Percentiles rank a stretch among this genome's conserved stretches.
phyloP scores from a whole-genome alignment of 352 stramenopile genomes.

The Globisporangium paroecandrum region DNA sequence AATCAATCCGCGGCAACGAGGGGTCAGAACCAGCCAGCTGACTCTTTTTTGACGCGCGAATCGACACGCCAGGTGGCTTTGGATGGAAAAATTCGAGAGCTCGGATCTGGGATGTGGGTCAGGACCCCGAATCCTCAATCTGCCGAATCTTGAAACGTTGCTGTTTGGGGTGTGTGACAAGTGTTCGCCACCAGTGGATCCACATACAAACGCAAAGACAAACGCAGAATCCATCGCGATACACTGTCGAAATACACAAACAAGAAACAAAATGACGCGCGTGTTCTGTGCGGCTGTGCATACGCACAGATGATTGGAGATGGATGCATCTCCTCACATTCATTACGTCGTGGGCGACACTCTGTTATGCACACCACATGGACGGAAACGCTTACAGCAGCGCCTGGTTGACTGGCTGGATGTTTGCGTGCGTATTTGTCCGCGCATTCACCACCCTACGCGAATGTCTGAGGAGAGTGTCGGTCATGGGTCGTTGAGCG shows the following conservation, averaged over 20 bases:
- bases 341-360: background rate
- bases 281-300: background rate
- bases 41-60: conserved; percentile 11
- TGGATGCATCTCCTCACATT: background rate
- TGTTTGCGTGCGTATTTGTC: background rate
- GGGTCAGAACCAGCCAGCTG: conserved; percentile 4
- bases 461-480: background rate
- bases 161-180: background rate
- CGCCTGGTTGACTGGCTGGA: background rate
- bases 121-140: too few relatives aligned
- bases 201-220: background rate
- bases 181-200: background rate
- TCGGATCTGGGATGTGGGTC: background rate
- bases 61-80: background rate
- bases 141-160: conserved; percentile 8
- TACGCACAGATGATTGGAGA: background rate
- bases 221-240: background rate
- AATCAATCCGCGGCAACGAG: background rate
- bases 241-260: background rate
- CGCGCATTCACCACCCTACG: background rate
- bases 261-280: background rate
- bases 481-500: background rate
- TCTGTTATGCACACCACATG: background rate
- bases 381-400: background rate
- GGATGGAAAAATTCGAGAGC: too few relatives aligned